Evolutionary conservation across 805 yeast species (phyloP).

Genomic region (Candida fluviatilis): DNA sequence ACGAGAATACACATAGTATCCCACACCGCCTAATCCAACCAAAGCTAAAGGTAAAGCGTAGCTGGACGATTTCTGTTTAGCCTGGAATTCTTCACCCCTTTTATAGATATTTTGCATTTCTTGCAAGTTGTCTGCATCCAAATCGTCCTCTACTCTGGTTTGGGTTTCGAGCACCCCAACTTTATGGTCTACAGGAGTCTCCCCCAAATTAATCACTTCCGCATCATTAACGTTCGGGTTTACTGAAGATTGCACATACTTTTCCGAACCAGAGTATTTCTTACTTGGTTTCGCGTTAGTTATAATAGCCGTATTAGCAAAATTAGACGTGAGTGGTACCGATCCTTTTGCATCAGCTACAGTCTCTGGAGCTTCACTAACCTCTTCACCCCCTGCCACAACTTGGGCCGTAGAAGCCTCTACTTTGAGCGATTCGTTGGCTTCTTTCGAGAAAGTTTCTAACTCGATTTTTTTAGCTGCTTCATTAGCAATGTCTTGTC

Average conservation of each 20-base stretch:
- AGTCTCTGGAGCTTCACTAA: constrained; percentile 33
- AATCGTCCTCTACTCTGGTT: constrained; percentile 31
- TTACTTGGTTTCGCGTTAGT: constrained; percentile 9
- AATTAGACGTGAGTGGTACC: constrained; percentile 26
- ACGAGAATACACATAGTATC: constrained; percentile 18
- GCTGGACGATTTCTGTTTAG: constrained; percentile 4
- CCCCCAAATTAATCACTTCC: constrained; percentile 33
- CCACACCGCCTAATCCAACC: constrained; percentile 27
- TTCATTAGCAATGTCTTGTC: constrained; percentile 44
- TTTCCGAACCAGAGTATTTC: constrained; percentile 35
- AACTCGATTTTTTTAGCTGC: constrained; percentile 34
- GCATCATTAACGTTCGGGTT: constrained; percentile 38
- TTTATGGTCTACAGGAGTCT: constrained; percentile 33
- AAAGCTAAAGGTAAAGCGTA: constrained; percentile 18
- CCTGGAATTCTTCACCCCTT: constrained; percentile 2
- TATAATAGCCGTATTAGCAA: constrained; percentile 16
- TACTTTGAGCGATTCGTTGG: constrained; percentile 34
- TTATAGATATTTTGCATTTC: constrained; percentile 4
- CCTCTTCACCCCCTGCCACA: constrained; percentile 40
- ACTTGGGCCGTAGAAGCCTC: constrained; percentile 41
- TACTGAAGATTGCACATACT: constrained; percentile 37
- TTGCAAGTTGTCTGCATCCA: constrained; percentile 31
- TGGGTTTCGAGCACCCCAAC: constrained; percentile 24
- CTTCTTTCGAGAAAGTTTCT: constrained; percentile 33
- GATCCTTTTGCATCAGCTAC: constrained; percentile 32